phyloP scores from a whole-genome alignment of 176 grass and related monocot genomes.

The Dendrocalamus sinicus region DNA sequence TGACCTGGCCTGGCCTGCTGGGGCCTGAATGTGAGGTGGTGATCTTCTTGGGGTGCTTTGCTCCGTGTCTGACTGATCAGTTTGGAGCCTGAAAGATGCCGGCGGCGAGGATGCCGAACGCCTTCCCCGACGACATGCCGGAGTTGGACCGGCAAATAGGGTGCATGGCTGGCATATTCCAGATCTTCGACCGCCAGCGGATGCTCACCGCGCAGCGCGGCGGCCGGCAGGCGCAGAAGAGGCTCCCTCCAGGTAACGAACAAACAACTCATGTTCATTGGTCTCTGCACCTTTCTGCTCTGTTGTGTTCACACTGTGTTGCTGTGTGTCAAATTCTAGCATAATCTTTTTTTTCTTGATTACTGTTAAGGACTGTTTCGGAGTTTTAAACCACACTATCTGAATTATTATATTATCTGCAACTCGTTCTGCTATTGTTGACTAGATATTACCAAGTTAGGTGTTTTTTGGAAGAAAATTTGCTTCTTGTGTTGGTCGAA shows the following conservation, averaged over 20 bases:
- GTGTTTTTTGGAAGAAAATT: background rate
- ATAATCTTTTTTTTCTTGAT: background rate
- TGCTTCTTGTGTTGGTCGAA: constrained; percentile 15
- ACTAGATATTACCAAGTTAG: constrained; percentile 24
- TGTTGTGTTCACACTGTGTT: background rate
- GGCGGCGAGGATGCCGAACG: constrained; percentile 25
- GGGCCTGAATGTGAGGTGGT: constrained; percentile 13
- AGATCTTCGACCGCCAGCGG: constrained; percentile 86
- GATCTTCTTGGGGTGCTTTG: background rate
- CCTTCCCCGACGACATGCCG: constrained; percentile 46
- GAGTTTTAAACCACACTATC: background rate
- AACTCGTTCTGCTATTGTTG: constrained; percentile 35
- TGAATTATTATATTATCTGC: constrained; percentile 12
- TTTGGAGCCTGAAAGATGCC: constrained; percentile 33
- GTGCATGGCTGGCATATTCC: constrained; percentile 90
- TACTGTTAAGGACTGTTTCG: background rate
- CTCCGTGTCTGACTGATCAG: background rate
- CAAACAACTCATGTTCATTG: background rate
- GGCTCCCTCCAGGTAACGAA: constrained; percentile 67
- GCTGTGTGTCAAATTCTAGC: background rate
- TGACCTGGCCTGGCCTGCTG: background rate
- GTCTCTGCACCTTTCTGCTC: background rate
- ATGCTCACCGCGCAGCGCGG: constrained; percentile 50
- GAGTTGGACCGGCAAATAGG: constrained; percentile 81
- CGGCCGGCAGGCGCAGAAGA: constrained; percentile 45